Evolutionary conservation across 768 basidiomycete genomes (phyloP).

Genomic region (Pleurotus giganteus): DNA sequence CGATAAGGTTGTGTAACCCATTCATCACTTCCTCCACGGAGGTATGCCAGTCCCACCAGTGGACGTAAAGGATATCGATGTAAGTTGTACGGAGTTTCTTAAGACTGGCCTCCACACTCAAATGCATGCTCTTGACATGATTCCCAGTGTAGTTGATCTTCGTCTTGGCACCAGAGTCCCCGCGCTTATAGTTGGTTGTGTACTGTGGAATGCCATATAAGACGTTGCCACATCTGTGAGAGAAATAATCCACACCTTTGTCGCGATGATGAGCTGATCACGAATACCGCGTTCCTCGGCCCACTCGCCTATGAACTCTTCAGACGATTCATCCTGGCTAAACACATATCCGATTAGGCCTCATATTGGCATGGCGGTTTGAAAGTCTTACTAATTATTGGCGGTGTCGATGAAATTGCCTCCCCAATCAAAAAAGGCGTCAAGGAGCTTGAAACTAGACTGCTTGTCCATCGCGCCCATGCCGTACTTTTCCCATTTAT

Average conservation of each 20-base stretch:
- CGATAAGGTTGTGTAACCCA: constrained; percentile 38
- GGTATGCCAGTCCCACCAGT: constrained; percentile 50
- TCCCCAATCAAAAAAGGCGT: constrained; percentile 35
- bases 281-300: constrained; percentile 41
- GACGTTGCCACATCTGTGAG: not conserved
- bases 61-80: constrained; percentile 56
- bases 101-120: constrained; percentile 41
- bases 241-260: constrained; percentile 30
- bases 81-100: constrained; percentile 29
- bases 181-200: constrained; percentile 25
- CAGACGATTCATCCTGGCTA: constrained; percentile 56
- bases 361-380: not conserved
- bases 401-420: constrained; percentile 44
- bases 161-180: constrained; percentile 22
- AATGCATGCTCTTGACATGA: constrained; percentile 37
- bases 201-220: constrained; percentile 22
- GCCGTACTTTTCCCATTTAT: constrained; percentile 31
- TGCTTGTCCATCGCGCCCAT: constrained; percentile 37
- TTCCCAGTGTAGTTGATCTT: constrained; percentile 48
- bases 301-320: constrained; percentile 55
- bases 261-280: constrained; percentile 47
- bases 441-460: constrained; percentile 37
- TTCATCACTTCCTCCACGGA: constrained; percentile 47
- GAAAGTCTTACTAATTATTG: constrained; percentile 30
- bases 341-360: not conserved